Conservation (phyloP, 345 rosid genomes). For the Passiflora organensis region DNA sequence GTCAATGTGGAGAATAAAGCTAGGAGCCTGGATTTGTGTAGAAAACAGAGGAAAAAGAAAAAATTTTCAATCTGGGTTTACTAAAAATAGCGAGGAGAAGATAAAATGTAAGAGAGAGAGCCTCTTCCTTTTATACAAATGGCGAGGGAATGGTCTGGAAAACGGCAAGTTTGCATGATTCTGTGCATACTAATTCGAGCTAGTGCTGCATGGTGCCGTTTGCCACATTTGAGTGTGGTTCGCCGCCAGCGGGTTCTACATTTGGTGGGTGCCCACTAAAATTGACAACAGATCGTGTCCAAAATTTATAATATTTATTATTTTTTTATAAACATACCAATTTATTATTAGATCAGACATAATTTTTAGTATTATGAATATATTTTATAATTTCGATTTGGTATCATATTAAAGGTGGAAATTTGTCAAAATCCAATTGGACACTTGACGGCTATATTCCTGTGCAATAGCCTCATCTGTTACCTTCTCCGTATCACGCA, state of each 20-base stretch:
- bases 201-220: constrained; percentile 27
- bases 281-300: no score
- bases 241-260: background rate
- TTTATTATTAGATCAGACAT: no score
- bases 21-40: background rate
- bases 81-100: constrained; percentile 41
- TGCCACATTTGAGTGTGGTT: constrained; percentile 28
- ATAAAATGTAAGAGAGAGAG: constrained; percentile 17
- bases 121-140: constrained; percentile 22
- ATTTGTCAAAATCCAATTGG: no score
- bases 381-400: no score
- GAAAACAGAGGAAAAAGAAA: background rate
- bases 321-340: no score
- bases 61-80: constrained; percentile 20
- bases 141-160: constrained; percentile 20
- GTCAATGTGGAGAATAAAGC: constrained; percentile 3
- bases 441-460: no score
- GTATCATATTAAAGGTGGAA: no score
- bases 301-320: no score
- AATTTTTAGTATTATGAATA: no score
- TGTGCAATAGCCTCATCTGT: no score
- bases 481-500: no score
- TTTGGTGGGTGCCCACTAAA: no score
- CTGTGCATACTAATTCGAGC: constrained; percentile 38
- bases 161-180: constrained; percentile 67